Evolutionary conservation across 345 rosid genomes (phyloP), one percentile per base, ranked within the genome.

Genomic region (Mallotus nudiflorus): DNA sequence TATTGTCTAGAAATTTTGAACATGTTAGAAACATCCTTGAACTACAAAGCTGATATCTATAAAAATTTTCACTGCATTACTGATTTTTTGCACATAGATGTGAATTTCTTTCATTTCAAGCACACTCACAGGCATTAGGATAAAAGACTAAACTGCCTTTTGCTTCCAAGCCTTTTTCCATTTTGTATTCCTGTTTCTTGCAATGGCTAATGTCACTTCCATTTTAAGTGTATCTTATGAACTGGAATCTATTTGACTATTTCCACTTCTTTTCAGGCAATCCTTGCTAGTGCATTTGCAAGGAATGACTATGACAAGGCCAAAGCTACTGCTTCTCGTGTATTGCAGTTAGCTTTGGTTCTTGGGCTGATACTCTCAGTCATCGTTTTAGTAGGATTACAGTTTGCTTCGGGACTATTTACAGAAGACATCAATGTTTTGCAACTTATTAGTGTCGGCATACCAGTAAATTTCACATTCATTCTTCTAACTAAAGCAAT

Each of bases 201-300:
- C 10, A n/a, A 37, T 11, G 9, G 0, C 8, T 4, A 19, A n/a
- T 1, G 13, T 33, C 6, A 33, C 37, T 33, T 3, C 37, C 3
- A 33, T 33, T 6, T 6, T 33, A 33, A 33, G 6, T 33, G 37
- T 33, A 33, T 33, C 6, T 33, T 6, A 33, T 33, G 37, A 33
- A 33, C 3, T 13, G 8, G 11, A 42, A 42, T 4, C 11, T n/a
- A n/a, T n/a, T n/a, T n/a, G n/a, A n/a, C 46, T 4, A 40, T 57
- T 44, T 51, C 51, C 37, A 25, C 37, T 44, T n/a, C n/a, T 37
- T 35, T 49, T 3, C 49, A 76, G 80, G 80, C 76, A 45, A 54
- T 71, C 35, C 68, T 71, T 54, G 76, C 80, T 40, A 60, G 73
- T 67, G 73, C 80, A 40, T 77, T 77, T 66, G 69, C 72, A 25